A percentile compares a stretch with the other conserved stretches of the same genome.
Conservation (phyloP, 2,329 filamentous ascomycete species). For the Colletotrichum spaethianum region DNA sequence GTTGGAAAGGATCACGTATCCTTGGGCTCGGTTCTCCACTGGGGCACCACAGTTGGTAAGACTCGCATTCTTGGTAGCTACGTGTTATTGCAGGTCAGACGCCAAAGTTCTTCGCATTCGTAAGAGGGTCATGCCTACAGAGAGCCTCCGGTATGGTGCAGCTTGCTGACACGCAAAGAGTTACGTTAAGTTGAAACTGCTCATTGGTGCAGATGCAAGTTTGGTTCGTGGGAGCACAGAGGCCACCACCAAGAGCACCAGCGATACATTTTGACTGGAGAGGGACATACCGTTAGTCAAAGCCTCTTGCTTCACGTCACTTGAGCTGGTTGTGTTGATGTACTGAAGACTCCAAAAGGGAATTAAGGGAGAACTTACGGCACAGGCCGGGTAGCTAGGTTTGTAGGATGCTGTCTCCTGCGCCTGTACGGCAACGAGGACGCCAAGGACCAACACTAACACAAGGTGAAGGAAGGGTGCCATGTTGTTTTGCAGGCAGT, state of each 20-base stretch:
- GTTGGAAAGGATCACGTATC: slow-evolving; percentile 50
- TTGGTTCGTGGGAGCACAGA: slow-evolving; percentile 44
- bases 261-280: slow-evolving; percentile 35
- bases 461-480: slow-evolving; percentile 21
- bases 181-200: slow-evolving; percentile 41
- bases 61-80: slow-evolving; percentile 46
- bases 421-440: slow-evolving; percentile 19
- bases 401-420: slow-evolving; percentile 12
- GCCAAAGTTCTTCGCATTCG: background rate
- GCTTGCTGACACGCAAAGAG: slow-evolving; percentile 42
- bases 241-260: slow-evolving; percentile 27
- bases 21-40: slow-evolving; percentile 48
- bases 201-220: slow-evolving; percentile 45
- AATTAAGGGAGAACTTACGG: slow-evolving; percentile 34
- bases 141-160: slow-evolving; percentile 45
- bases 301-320: background rate
- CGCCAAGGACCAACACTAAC: slow-evolving; percentile 25
- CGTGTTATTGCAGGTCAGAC: background rate
- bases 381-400: slow-evolving; percentile 38
- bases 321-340: background rate
- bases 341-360: background rate
- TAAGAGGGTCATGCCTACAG: slow-evolving; percentile 18
- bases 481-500: slow-evolving; percentile 14
- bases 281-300: slow-evolving; percentile 1
- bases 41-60: slow-evolving; percentile 46